Conservation (phyloP, 257 asterid species). For the Primulina eburnea region DNA sequence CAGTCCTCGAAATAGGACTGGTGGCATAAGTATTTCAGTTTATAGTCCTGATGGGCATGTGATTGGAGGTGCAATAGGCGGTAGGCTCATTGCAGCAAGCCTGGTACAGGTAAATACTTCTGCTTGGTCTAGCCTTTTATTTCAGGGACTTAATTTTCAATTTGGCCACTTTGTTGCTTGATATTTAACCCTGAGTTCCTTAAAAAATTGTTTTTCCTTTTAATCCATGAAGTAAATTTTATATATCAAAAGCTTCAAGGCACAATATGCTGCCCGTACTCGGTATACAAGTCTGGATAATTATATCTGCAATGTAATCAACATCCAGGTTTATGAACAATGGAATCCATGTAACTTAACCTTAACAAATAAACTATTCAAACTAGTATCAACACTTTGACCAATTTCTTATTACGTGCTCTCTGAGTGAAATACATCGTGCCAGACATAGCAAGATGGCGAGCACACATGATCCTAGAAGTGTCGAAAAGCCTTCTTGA, state of each 20-base stretch:
- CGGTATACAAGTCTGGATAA: background rate
- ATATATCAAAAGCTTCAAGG: background rate
- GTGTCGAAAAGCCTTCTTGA: too few relatives aligned
- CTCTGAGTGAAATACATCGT: too few relatives aligned
- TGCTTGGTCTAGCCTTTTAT: background rate
- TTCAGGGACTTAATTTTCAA: background rate
- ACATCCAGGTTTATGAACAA: background rate
- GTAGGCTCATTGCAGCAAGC: conserved; percentile 53
- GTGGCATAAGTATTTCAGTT: conserved; percentile 64
- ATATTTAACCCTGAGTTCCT: background rate
- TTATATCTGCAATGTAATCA: background rate
- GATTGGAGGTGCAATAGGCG: conserved; percentile 72
- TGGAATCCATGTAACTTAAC: background rate
- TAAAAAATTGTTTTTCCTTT: background rate
- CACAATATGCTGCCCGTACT: background rate
- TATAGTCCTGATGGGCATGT: conserved; percentile 70
- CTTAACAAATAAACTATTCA: background rate
- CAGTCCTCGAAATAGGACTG: conserved; percentile 54
- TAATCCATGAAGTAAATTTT: too few relatives aligned
- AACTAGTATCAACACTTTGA: background rate
- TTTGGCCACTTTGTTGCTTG: background rate
- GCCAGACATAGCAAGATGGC: too few relatives aligned
- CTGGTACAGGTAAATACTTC: conserved; percentile 46
- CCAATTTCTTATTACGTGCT: background rate
- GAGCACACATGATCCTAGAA: too few relatives aligned